Evolutionary conservation across 306 rosid genomes (phyloP).

Genomic region (Rosa lucieae): DNA sequence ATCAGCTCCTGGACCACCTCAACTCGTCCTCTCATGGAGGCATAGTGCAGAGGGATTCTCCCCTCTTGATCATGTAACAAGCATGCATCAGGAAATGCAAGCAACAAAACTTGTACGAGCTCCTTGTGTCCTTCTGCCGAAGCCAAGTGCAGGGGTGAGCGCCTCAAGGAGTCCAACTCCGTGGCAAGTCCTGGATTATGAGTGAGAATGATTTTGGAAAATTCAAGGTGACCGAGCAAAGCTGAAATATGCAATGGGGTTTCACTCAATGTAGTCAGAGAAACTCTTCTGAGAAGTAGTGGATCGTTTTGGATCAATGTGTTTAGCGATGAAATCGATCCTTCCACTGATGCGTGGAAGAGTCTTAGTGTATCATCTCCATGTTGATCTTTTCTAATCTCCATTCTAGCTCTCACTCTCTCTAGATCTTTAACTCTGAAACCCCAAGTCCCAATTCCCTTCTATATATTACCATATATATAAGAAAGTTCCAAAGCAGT

Average conservation of each 20-base stretch:
- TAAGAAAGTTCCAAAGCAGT: too few species aligned
- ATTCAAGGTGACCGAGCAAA: background rate
- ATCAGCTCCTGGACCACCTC: background rate
- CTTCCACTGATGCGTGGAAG: slow-evolving; percentile 1
- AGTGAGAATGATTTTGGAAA: background rate
- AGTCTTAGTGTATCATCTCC: background rate
- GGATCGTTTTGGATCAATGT: slow-evolving; percentile 7
- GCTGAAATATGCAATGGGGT: slow-evolving; percentile 25
- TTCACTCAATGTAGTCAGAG: background rate
- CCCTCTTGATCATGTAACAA: background rate
- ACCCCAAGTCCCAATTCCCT: too few species aligned
- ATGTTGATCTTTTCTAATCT: background rate
- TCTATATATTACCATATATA: too few species aligned
- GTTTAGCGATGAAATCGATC: background rate
- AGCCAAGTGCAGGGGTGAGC: slow-evolving; percentile 22
- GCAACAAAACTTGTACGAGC: slow-evolving; percentile 2
- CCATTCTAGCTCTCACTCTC: background rate
- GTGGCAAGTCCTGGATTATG: slow-evolving; percentile 2
- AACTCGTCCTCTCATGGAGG: background rate
- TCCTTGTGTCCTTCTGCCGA: slow-evolving; percentile 13
- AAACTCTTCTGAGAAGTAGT: background rate
- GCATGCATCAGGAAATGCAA: background rate
- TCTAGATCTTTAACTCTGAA: too few species aligned
- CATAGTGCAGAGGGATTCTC: slow-evolving; percentile 12
- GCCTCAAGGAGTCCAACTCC: background rate